A percentile compares a stretch with the other conserved stretches of the same genome.
Evolutionary conservation across 495 filamentous ascomycete species (phyloP).

Genomic region (Xylaria acuta): DNA sequence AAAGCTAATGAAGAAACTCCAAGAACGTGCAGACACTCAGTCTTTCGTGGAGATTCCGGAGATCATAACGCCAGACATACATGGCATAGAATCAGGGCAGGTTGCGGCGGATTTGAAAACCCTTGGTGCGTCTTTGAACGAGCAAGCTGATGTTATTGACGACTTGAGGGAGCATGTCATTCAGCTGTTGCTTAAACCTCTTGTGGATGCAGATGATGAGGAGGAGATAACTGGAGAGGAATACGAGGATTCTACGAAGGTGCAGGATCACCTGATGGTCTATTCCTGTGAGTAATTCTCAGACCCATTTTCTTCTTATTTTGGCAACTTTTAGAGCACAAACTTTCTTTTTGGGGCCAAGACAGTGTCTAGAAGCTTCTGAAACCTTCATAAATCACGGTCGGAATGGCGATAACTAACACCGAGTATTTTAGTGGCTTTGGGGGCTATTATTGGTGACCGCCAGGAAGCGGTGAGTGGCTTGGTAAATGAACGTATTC

Average conservation of each 20-base stretch:
- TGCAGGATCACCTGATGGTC: constrained; percentile 82
- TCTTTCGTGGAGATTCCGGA: constrained; percentile 69
- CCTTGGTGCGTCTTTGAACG: constrained; percentile 64
- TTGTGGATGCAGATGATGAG: constrained; percentile 82
- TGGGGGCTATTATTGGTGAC: constrained; percentile 78
- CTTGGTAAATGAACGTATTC: constrained; percentile 75
- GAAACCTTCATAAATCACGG: background rate
- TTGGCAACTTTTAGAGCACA: background rate
- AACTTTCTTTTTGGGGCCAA: background rate
- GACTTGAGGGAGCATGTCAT: constrained; percentile 76
- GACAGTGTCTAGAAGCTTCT: background rate
- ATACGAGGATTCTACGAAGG: constrained; percentile 83
- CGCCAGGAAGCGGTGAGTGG: constrained; percentile 77
- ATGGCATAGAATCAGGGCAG: constrained; percentile 45
- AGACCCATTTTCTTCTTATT: background rate
- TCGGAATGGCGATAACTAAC: background rate
- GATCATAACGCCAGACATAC: constrained; percentile 37
- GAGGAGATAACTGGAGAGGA: constrained; percentile 83
- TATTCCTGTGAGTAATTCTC: constrained; percentile 61
- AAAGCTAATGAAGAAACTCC: constrained; percentile 55
- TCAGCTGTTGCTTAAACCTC: constrained; percentile 69
- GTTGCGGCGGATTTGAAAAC: constrained; percentile 40
- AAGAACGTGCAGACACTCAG: constrained; percentile 51
- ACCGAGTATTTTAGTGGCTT: constrained; percentile 49
- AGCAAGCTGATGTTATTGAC: constrained; percentile 70